Evolutionary conservation across 2,329 filamentous ascomycete genomes (phyloP), one percentile per base, ranked within the genome.

Genomic region (Pseudocercospora cruenta): DNA sequence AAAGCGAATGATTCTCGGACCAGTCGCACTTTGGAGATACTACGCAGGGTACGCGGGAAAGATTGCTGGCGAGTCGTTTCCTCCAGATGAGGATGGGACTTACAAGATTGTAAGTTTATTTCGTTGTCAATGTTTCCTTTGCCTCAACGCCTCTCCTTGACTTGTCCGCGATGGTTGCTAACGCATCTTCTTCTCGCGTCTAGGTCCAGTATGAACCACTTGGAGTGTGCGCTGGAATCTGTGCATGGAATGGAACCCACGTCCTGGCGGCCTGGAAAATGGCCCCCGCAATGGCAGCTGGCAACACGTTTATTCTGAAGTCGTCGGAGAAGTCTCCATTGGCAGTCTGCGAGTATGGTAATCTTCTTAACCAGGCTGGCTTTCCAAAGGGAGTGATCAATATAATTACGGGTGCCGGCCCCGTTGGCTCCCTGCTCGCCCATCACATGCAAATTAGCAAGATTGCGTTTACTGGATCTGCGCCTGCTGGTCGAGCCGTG

Each of bases 401-500:
- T 55, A 67, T 81, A 39, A 54, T 80, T 21, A 73, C 72, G 14
- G 79, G 79, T 6, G 72, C 72, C 55, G 79, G 79, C 8, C 22
- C 19, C 8, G 49, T 53, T 4, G 49, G 91, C 12, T 83, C 87
- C 2, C 87, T 89, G 0, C 82, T 93, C 10, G 88, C 88, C 3
- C 82, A 83, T 36, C 91, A 93, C 74, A 79, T 87, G 54, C 84
- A 85, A 43, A 84, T 93, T 21, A 87, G 91, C 73, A 93, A 93
- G 81, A 84, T 94, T 69, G 90, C 90, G 0, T 94, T 93, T 70
- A 93, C 91, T 0, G 91, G 91, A 43, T 91, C 88, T 2, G 92
- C 90, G 0, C 79, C 80, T 1, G 92, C 90, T 0, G 91, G 88
- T 7, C 86, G 87, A 63, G 57, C 67, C n/a, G 63, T 71, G 16